Evolutionary conservation across 108 stramenopile species (phyloP).

Genomic region (Phaeodactylum tricornutum): DNA sequence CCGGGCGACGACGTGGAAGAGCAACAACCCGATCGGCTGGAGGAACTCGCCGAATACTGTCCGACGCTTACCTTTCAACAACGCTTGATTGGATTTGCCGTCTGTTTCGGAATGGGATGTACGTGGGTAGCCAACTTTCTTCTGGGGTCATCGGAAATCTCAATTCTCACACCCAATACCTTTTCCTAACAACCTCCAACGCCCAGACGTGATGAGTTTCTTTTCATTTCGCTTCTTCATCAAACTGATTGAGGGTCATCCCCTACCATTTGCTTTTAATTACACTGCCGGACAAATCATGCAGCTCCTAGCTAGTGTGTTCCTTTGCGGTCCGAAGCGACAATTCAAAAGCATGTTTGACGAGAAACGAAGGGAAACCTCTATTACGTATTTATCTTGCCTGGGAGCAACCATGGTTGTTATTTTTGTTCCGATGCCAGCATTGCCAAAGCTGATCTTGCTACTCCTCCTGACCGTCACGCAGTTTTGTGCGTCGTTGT

Average conservation of each 20-base stretch:
- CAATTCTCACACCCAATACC: neutral
- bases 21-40: conserved; percentile 18
- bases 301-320: conserved; percentile 24
- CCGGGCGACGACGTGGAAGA: too few relatives aligned
- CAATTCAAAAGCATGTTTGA: conserved; percentile 75
- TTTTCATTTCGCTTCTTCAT: conserved; percentile 71
- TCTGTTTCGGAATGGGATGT: conserved; percentile 65
- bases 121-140: conserved; percentile 19
- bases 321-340: conserved; percentile 55
- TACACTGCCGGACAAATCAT: conserved; percentile 52
- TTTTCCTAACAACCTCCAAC: neutral
- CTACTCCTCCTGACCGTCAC: conserved; percentile 44
- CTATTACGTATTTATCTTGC: conserved; percentile 57
- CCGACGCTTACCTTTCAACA: conserved; percentile 69
- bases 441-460: conserved; percentile 32
- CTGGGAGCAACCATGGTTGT: conserved; percentile 46
- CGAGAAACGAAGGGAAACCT: conserved; percentile 41
- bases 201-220: conserved; percentile 63
- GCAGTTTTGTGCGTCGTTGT: conserved; percentile 58
- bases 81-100: conserved; percentile 52
- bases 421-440: conserved; percentile 56
- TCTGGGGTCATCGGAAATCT: neutral
- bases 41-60: conserved; percentile 62
- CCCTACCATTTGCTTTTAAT: conserved; percentile 73
- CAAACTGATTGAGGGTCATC: conserved; percentile 63